These are phyloP conservation scores for Claviceps cyperi DNA, from an alignment of 2,329 filamentous ascomycete genomes.

Conservation along the genomic window DNA sequence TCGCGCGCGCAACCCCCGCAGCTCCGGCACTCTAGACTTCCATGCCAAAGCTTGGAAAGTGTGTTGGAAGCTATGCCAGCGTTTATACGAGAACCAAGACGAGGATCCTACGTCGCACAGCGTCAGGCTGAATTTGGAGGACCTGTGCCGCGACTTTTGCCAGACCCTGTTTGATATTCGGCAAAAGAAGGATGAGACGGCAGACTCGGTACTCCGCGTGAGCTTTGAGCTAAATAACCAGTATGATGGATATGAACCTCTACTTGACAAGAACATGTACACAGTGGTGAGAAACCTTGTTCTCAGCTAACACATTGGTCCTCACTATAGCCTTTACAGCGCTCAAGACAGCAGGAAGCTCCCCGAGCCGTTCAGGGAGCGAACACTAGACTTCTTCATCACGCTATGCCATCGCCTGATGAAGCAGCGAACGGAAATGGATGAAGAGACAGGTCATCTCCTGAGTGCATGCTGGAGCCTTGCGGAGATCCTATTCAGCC, in stretches of 20 bases:
- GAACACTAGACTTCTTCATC: constrained; percentile 88
- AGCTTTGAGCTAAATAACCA: constrained; percentile 95
- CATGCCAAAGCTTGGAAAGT: constrained; percentile 86
- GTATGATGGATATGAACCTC: constrained; percentile 22
- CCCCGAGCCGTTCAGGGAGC: constrained; percentile 74
- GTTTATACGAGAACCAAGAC: constrained; percentile 68
- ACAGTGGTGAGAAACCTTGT: not conserved
- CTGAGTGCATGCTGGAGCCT: constrained; percentile 79
- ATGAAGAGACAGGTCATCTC: constrained; percentile 70
- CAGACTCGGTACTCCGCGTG: constrained; percentile 77
- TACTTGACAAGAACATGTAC: not conserved
- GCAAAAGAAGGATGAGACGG: constrained; percentile 58
- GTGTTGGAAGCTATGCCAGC: constrained; percentile 86
- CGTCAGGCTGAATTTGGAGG: constrained; percentile 55
- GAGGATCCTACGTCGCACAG: constrained; percentile 52
- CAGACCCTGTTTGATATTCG: constrained; percentile 82
- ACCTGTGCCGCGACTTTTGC: constrained; percentile 83
- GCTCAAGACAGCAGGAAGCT: constrained; percentile 67
- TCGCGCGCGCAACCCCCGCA: constrained; percentile 63
- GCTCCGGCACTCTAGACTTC: constrained; percentile 56
- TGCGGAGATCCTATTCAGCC: constrained; percentile 83
- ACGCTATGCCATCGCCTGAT: constrained; percentile 90
- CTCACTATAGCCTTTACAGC: constrained; percentile 53
- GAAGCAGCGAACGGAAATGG: constrained; percentile 72
- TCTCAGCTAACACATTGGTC: not conserved